Evolutionary conservation across 495 filamentous ascomycete genomes (phyloP).

Genomic region (Peziza echinospora): DNA sequence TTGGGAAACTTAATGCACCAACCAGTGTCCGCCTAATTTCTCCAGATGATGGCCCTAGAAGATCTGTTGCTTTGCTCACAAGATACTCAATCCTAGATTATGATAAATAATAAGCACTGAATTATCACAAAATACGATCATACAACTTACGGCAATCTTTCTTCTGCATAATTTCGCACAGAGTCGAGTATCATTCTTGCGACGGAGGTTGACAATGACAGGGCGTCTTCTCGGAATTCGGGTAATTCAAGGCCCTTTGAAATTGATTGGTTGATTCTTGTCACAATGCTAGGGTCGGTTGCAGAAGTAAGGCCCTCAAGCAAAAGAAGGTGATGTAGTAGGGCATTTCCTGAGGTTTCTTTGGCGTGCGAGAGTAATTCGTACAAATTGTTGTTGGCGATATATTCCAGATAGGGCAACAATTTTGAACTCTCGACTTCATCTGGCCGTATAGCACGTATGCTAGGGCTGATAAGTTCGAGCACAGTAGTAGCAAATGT

Average conservation of each 20-base stretch:
- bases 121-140: too few species aligned
- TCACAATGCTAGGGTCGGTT: background rate
- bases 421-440: background rate
- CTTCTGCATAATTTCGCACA: too few species aligned
- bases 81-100: conserved; percentile 37
- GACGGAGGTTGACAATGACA: background rate
- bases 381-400: background rate
- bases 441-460: background rate
- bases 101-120: too few species aligned
- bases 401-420: background rate
- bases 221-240: background rate
- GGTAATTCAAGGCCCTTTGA: background rate
- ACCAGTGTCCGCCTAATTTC: conserved; percentile 18
- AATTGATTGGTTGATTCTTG: background rate
- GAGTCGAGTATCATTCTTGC: conserved; percentile 1
- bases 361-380: background rate
- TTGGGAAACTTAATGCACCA: conserved; percentile 29
- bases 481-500: background rate
- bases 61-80: conserved; percentile 28
- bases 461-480: background rate
- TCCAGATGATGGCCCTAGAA: conserved; percentile 24
- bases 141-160: too few species aligned
- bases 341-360: too few species aligned
- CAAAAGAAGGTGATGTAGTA: too few species aligned
- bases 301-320: background rate